phyloP scores from a whole-genome alignment of 1,284 basidiomycete genomes.

The Sanghuangporus sanghuang region DNA sequence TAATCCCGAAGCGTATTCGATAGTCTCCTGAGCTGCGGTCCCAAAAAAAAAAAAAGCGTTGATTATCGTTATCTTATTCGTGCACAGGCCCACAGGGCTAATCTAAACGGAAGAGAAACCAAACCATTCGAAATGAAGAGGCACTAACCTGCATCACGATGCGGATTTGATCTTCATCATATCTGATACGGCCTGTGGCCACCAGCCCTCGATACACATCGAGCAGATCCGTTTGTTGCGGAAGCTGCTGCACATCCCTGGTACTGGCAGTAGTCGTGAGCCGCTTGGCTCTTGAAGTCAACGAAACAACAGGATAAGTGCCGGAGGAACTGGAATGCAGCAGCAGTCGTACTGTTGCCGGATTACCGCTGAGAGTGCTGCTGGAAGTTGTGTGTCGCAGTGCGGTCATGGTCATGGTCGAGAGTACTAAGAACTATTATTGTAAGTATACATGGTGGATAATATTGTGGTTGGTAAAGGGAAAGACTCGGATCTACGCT shows the following conservation, averaged over 20 bases:
- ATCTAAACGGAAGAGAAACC: not conserved
- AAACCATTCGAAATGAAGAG: not conserved
- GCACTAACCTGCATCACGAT: constrained; percentile 54
- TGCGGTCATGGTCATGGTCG: too few species aligned
- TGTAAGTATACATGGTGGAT: too few species aligned
- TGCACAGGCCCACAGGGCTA: not conserved
- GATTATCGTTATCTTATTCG: not conserved
- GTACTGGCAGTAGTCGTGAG: not conserved
- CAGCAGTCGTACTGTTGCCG: too few species aligned
- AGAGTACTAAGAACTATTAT: too few species aligned
- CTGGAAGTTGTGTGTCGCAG: too few species aligned
- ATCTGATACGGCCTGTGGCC: constrained; percentile 45
- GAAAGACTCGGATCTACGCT: too few species aligned
- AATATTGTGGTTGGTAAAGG: too few species aligned
- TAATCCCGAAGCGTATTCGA: constrained; percentile 44
- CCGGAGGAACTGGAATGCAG: too few species aligned
- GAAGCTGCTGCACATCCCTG: constrained; percentile 5
- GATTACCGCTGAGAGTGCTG: too few species aligned
- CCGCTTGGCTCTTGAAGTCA: too few species aligned
- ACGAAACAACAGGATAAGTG: too few species aligned
- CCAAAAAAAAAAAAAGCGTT: not conserved
- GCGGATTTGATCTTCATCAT: constrained; percentile 63
- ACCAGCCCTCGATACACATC: constrained; percentile 43
- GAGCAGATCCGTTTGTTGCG: constrained; percentile 36
- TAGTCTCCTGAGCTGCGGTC: constrained; percentile 40